phyloP scores from a whole-genome alignment of 495 filamentous ascomycete species.

The Penicillium dipodomyicola region DNA sequence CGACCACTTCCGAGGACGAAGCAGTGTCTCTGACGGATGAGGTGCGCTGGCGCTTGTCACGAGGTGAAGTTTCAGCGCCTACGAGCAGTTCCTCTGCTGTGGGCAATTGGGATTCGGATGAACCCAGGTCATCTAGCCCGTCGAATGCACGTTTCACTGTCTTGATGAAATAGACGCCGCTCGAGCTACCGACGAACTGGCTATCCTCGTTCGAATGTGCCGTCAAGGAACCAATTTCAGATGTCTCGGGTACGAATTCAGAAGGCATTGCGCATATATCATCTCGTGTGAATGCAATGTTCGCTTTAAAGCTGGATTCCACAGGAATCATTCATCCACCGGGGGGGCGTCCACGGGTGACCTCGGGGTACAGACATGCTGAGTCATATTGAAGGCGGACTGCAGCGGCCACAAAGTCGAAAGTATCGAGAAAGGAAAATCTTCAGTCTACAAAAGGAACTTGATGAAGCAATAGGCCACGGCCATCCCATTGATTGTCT shows the following conservation, averaged over 20 bases:
- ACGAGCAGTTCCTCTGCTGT: slow-evolving; percentile 40
- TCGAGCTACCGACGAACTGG: slow-evolving; percentile 44
- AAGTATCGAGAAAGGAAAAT: neutral
- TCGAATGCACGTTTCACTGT: slow-evolving; percentile 43
- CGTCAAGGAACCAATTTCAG: slow-evolving; percentile 41
- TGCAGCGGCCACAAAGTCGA: neutral
- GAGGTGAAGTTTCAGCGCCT: slow-evolving; percentile 31
- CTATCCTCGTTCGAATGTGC: slow-evolving; percentile 45
- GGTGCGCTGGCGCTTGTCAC: slow-evolving; percentile 21
- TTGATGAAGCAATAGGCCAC: slow-evolving; percentile 2
- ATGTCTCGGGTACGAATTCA: slow-evolving; percentile 28
- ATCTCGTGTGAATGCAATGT: neutral
- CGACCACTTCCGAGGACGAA: slow-evolving; percentile 10
- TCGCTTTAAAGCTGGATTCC: neutral
- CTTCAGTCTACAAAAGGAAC: neutral
- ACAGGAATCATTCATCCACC: neutral
- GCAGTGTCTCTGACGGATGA: slow-evolving; percentile 16
- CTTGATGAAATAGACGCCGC: slow-evolving; percentile 45
- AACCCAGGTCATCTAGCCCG: slow-evolving; percentile 20
- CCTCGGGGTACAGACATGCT: neutral
- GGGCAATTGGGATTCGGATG: slow-evolving; percentile 33
- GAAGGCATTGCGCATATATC: slow-evolving; percentile 30
- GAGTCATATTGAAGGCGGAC: neutral
- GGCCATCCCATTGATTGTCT: slow-evolving; percentile 15
- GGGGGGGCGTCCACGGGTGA: too few species aligned